These are phyloP conservation scores for Fraxinus excelsior DNA, from an alignment of 257 asterid species.

Conservation along the genomic window DNA sequence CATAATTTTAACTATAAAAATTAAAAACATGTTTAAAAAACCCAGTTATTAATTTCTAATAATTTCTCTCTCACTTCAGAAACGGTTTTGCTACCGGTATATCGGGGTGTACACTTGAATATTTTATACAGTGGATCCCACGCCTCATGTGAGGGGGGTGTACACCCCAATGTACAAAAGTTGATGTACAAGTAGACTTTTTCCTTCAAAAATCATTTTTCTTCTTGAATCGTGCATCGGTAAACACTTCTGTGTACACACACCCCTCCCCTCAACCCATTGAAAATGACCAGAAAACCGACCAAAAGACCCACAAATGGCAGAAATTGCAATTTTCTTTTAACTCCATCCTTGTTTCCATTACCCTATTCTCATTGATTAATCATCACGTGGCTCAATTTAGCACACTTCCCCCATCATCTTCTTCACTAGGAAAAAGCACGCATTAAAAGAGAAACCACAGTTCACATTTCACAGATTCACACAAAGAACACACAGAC, in stretches of 20 bases:
- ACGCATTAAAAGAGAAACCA: constrained; percentile 29
- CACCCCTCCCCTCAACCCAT: neutral
- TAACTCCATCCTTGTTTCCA: constrained; percentile 44
- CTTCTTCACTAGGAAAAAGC: constrained; percentile 22
- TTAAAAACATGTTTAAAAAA: too few relatives aligned
- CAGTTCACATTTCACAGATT: constrained; percentile 28
- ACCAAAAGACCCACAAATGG: constrained; percentile 44
- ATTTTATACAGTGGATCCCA: too few relatives aligned
- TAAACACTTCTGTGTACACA: constrained; percentile 25
- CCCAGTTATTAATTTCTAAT: neutral
- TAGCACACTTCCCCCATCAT: constrained; percentile 35
- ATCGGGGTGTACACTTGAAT: too few relatives aligned
- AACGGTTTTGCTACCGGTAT: too few relatives aligned
- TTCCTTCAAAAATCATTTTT: neutral
- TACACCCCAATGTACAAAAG: too few relatives aligned
- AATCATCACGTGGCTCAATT: constrained; percentile 50
- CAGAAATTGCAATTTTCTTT: constrained; percentile 51
- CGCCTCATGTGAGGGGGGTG: too few relatives aligned
- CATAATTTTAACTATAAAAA: neutral
- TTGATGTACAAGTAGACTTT: too few relatives aligned
- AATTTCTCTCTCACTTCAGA: neutral
- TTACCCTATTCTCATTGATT: constrained; percentile 38
- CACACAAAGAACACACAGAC: constrained; percentile 20
- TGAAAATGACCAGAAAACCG: constrained; percentile 37
- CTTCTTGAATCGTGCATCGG: neutral